Evolutionary conservation across 2,329 filamentous ascomycete species (phyloP), one percentile per base, ranked within the genome.

Genomic region (Fusarium luffae): DNA sequence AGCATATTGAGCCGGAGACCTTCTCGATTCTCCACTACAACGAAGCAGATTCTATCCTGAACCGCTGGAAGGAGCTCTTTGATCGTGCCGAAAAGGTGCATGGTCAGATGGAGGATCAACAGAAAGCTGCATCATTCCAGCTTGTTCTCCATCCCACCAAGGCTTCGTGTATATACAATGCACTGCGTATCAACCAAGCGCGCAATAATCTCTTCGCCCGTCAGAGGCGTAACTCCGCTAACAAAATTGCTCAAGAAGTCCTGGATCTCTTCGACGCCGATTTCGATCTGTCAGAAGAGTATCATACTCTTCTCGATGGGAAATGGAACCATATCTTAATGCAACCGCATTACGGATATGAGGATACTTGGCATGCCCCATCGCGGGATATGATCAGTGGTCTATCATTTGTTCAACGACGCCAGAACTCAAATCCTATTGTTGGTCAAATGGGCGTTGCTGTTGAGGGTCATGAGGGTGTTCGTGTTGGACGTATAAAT

Each of bases 401-500:
- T 3, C 77, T 86, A 8, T 84, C 82, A 13, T 89, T 85, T 63
- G 82, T 88, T 2, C 84, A 87, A 61, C 77, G 79, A 1, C 76
- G 80, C 7, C 86, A 88, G 54, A 81, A 83, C 56, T 83, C 82
- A 0, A 82, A 80, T 34, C 77, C 83, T 4, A 81, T 90, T 8
- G 85, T 87, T 1, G 90, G 91, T 1, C 85, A 90, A 48, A 83
- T 93, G 59, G 90, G 90, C 5, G 83, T 93, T 25, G 84, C 86
- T 2, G 83, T 91, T 3, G 89, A 93, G 74, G 89, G 87, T 2
- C 86, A 84, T 64, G 91, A 92, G 67, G 90, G 88, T 2, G 88
- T 88, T 1, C 70, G 79, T 0, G 76, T 79, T 0, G 80, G 80
- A 0, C 61, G 73, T 1, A 78, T 82, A 11, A 86, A 84, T 50